These are phyloP conservation scores for Ganoderma lucidum DNA, from an alignment of 1,284 basidiomycete species.

Conservation along the genomic window DNA sequence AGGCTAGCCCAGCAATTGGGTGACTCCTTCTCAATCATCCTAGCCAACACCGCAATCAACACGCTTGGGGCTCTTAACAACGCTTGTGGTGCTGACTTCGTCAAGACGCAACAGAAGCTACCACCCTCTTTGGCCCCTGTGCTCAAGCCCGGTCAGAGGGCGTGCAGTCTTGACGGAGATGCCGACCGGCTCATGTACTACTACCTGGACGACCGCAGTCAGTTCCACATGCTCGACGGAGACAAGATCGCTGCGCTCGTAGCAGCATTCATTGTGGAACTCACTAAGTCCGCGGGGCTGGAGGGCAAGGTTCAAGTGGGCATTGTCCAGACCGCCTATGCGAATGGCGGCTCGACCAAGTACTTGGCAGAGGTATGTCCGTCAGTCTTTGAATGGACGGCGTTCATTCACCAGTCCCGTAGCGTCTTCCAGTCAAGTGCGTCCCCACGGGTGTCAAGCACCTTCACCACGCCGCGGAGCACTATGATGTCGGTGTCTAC, in stretches of 20 bases:
- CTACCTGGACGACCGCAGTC: constrained; percentile 80
- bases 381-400: not conserved
- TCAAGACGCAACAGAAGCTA: constrained; percentile 91
- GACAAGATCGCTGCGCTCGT: constrained; percentile 98
- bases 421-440: constrained; percentile 94
- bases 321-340: constrained; percentile 98
- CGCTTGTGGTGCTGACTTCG: constrained; percentile 95
- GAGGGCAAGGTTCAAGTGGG: constrained; percentile 82
- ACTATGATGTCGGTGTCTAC: constrained; percentile 96
- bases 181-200: constrained; percentile 98
- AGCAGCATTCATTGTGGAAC: constrained; percentile 92
- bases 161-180: constrained; percentile 96
- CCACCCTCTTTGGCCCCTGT: constrained; percentile 76
- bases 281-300: constrained; percentile 86
- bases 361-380: constrained; percentile 81
- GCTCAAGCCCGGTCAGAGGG: constrained; percentile 78
- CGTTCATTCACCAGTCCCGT: constrained; percentile 14
- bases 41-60: constrained; percentile 74
- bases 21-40: constrained; percentile 60
- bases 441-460: constrained; percentile 98
- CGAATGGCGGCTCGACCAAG: constrained; percentile 96
- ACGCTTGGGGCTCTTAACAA: constrained; percentile 85
- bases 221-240: constrained; percentile 95
- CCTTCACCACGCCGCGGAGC: constrained; percentile 96
- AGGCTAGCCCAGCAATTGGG: constrained; percentile 66